Percentiles rank a stretch among this genome's conserved stretches.
Conservation (phyloP, 2,329 filamentous ascomycete species). For the Pseudogymnoascus sp. region DNA sequence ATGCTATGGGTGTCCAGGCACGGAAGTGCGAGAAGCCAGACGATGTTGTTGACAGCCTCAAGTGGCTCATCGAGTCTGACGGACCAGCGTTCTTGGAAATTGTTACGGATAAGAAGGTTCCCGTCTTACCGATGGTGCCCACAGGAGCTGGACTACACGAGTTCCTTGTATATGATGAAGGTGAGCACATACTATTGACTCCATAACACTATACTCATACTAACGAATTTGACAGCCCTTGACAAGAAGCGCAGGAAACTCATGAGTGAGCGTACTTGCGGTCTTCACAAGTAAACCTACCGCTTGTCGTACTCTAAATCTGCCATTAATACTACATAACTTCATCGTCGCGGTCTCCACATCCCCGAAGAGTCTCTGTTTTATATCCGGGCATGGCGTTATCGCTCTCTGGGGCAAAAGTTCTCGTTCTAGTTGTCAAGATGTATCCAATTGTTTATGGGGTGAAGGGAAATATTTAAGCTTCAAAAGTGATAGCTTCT, state of each 20-base stretch:
- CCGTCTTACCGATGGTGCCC: conserved; percentile 96
- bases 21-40: conserved; percentile 63
- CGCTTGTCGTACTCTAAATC: background rate
- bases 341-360: conserved; percentile 1
- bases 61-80: conserved; percentile 82
- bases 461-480: conserved; percentile 6
- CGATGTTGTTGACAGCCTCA: conserved; percentile 67
- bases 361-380: conserved; percentile 6
- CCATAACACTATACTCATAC: conserved; percentile 17
- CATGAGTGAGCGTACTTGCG: conserved; percentile 55
- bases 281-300: conserved; percentile 34
- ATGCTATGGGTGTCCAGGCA: conserved; percentile 81
- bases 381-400: conserved; percentile 6
- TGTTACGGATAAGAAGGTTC: conserved; percentile 82
- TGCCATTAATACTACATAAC: conserved; percentile 8
- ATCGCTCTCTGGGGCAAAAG: conserved; percentile 6
- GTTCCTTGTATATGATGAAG: conserved; percentile 80
- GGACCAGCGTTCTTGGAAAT: conserved; percentile 93
- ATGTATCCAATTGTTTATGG: background rate
- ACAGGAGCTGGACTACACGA: conserved; percentile 81
- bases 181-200: conserved; percentile 36
- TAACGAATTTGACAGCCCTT: conserved; percentile 45
- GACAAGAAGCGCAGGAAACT: conserved; percentile 57
- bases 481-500: background rate
- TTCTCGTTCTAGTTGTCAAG: conserved; percentile 7